A percentile compares a stretch with the other conserved stretches of the same genome.
phyloP scores from a whole-genome alignment of 2,329 filamentous ascomycete genomes.

The Dothiorella sarmentorum region DNA sequence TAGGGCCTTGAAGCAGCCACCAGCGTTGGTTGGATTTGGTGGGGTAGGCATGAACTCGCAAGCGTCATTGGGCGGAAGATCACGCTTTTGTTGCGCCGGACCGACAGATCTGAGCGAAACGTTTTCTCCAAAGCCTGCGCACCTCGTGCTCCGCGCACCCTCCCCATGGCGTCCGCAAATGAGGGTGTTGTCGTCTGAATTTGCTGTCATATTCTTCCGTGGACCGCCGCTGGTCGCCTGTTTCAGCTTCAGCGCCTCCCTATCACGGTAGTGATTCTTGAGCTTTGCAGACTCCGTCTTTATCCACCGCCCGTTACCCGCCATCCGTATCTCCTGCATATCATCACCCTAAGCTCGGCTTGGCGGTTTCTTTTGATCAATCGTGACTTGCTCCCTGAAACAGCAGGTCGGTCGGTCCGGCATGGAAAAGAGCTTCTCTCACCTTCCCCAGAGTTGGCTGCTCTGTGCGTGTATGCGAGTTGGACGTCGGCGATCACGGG shows the following conservation, averaged over 20 bases:
- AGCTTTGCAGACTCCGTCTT: neutral
- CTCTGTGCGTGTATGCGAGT: too few relatives aligned
- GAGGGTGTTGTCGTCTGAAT: neutral
- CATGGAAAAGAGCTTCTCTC: too few relatives aligned
- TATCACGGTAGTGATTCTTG: neutral
- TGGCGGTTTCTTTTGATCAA: constrained; percentile 1
- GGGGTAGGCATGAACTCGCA: too few relatives aligned
- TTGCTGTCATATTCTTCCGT: neutral
- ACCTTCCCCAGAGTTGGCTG: neutral
- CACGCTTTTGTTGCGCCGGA: neutral
- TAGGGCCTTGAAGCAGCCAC: constrained; percentile 9
- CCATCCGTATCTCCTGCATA: neutral
- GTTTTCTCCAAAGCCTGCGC: neutral
- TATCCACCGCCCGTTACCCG: neutral
- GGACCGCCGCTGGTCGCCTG: neutral
- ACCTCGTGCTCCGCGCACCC: neutral
- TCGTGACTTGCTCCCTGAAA: neutral
- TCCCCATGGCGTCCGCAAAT: neutral
- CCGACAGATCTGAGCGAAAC: constrained; percentile 6
- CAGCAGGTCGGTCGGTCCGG: neutral
- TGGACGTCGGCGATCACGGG: constrained; percentile 8
- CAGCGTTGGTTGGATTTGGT: too few relatives aligned
- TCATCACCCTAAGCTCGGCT: constrained; percentile 4
- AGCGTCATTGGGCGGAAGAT: constrained; percentile 9
- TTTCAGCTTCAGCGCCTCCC: constrained; percentile 11